Evolutionary conservation across 2,329 filamentous ascomycete species (phyloP).

Genomic region (Epichloe brachyelytri): DNA sequence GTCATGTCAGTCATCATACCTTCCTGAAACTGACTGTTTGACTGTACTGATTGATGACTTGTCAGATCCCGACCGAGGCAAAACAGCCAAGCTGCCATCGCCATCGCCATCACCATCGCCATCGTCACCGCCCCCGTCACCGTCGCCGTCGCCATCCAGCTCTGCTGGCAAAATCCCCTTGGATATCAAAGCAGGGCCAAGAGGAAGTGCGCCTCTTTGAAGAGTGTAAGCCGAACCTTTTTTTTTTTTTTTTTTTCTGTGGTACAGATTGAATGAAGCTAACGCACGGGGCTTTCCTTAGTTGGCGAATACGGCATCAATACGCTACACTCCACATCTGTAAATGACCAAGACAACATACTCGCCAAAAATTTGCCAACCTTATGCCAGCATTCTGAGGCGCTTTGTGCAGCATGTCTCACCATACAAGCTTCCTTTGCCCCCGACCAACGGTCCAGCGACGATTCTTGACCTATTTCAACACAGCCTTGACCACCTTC

Average conservation of each 20-base stretch:
- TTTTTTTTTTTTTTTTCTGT: not conserved
- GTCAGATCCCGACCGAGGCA: not conserved
- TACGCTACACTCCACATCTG: not conserved
- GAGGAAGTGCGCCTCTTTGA: not conserved
- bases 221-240: not conserved
- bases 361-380: not conserved
- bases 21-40: no score
- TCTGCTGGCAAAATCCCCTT: not conserved
- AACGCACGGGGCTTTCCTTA: not conserved
- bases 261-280: not conserved
- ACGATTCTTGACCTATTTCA: not conserved
- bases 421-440: not conserved
- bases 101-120: no score
- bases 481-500: not conserved
- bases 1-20: not conserved
- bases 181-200: not conserved
- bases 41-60: not conserved
- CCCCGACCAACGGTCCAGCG: not conserved
- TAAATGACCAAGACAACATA: constrained; percentile 1
- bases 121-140: no score
- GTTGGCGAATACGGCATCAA: not conserved
- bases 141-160: not conserved
- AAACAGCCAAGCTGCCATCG: not conserved
- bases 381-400: not conserved
- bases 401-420: not conserved